phyloP scores from a whole-genome alignment of 495 filamentous ascomycete genomes.

The Lasiosphaeris hirsuta region DNA sequence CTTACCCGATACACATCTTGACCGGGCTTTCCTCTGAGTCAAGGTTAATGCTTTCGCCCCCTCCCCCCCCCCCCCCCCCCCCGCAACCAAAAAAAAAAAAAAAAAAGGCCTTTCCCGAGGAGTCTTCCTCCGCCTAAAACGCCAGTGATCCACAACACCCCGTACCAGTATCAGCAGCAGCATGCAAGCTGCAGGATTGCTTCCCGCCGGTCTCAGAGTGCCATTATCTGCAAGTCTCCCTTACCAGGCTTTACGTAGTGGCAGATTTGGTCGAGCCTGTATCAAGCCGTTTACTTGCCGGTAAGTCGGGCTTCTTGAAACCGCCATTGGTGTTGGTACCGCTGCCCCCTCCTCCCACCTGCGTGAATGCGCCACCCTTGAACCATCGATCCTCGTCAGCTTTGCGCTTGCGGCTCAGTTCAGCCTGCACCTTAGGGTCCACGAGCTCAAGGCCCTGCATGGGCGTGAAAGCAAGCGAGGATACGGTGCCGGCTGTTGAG shows the following conservation, averaged over 20 bases:
- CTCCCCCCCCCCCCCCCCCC: too few relatives aligned
- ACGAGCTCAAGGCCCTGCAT: slow-evolving; percentile 94
- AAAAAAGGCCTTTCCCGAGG: too few relatives aligned
- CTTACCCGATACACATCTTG: too few relatives aligned
- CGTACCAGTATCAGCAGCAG: too few relatives aligned
- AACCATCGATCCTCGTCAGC: slow-evolving; percentile 96
- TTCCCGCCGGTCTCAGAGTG: too few relatives aligned
- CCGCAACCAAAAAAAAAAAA: too few relatives aligned
- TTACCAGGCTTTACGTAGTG: not conserved
- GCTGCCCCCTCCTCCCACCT: slow-evolving; percentile 56
- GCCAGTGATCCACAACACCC: too few relatives aligned
- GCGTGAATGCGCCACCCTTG: slow-evolving; percentile 92
- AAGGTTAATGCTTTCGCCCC: too few relatives aligned
- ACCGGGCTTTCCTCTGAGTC: too few relatives aligned
- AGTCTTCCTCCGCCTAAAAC: too few relatives aligned
- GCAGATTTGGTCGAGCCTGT: slow-evolving; percentile 45
- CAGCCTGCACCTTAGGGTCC: slow-evolving; percentile 85
- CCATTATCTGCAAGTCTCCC: too few relatives aligned
- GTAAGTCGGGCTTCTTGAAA: slow-evolving; percentile 60
- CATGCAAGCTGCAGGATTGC: too few relatives aligned
- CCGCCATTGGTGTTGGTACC: slow-evolving; percentile 30
- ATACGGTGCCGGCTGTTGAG: slow-evolving; percentile 66
- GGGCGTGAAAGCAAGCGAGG: slow-evolving; percentile 87
- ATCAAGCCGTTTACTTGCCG: slow-evolving; percentile 58
- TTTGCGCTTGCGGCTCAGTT: slow-evolving; percentile 79